Evolutionary conservation across 192 early-diverging fungal genomes (phyloP), one percentile per base, ranked within the genome.

Genomic region (Spinellus fusiger): DNA sequence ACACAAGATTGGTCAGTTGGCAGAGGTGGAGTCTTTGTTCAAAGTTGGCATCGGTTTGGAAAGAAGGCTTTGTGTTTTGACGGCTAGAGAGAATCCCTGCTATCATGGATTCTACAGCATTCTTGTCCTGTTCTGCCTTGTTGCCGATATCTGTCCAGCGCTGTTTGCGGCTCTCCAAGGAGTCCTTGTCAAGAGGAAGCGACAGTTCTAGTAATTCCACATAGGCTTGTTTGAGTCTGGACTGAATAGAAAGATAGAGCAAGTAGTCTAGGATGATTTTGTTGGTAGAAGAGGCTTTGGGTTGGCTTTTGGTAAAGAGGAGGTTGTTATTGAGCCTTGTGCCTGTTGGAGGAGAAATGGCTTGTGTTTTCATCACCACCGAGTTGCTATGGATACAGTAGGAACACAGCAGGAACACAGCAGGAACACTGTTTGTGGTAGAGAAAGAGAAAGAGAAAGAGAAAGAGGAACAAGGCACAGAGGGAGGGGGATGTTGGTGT

Each of bases 221-320:
- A 29, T 76, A 71, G 6, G 79, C 76, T 47, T 81, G 79, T 50
- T 78, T 76, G 18, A 81, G 53, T 25, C 79, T 63, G 18, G 79
- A 78, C 52, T 78, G 76, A 44, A 77, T 81, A 7, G 79, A 81
- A 4, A 81, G 62, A 54, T 76, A 75, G 12, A 81, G 71, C 48
- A 77, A 69, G 56, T 81, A 77, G 56, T 81, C 76, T 13, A 81
- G 60, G 55, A 81, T 81, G 18, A 77, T 75, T 33, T 81, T 77
- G 52, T 81, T 77, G 1, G 79, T 81, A 1, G 77, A 72, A 66
- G 9, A 64, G 65, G 15, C 72, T 48, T 25, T 48, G 20, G 49
- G 58, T 53, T 12, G 15, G 18, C 10, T 56, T 16, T 29, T 47
- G 16, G 15, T 59, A 22, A 20, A 25, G n/a, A n/a, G 56, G 64